Conservation (phyloP, 305 asterid species). For the Striga hermonthica region DNA sequence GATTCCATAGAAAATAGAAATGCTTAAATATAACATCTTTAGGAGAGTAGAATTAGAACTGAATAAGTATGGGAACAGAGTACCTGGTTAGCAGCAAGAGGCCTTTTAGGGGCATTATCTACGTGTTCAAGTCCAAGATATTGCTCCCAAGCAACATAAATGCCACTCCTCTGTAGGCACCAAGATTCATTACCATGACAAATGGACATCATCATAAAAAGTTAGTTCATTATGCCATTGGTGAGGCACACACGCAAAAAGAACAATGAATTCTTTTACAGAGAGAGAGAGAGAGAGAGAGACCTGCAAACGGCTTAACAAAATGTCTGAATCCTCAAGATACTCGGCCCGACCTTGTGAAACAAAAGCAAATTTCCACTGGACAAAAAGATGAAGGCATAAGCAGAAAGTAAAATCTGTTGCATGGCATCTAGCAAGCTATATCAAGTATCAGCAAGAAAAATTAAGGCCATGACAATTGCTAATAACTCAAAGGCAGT, state of each 20-base stretch:
- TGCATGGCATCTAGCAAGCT: conserved; percentile 13
- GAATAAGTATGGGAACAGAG: conserved; percentile 16
- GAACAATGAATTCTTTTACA: not conserved
- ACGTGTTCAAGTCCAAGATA: conserved; percentile 73
- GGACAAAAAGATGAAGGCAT: conserved; percentile 27
- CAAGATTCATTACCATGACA: conserved; percentile 25
- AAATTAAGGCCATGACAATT: conserved; percentile 19
- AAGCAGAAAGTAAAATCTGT: conserved; percentile 17
- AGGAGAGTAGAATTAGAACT: not conserved
- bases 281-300: conserved; percentile 20
- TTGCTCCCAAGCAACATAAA: conserved; percentile 59
- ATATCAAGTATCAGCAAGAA: conserved; percentile 22
- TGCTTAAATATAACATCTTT: not conserved
- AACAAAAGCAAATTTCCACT: conserved; percentile 67
- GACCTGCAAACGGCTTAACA: conserved; percentile 61
- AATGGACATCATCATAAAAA: conserved; percentile 8
- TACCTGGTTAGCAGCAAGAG: conserved; percentile 58
- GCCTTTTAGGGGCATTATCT: conserved; percentile 54
- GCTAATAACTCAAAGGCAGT: conserved; percentile 13
- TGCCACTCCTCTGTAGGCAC: conserved; percentile 40
- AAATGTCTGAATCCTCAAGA: conserved; percentile 51
- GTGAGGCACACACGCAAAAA: not conserved
- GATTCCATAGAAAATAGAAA: too few relatives aligned
- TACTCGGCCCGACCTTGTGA: conserved; percentile 54
- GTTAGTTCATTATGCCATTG: conserved; percentile 6